Evolutionary conservation across 2,329 filamentous ascomycete species (phyloP).

Genomic region (Beauveria rudraprayagi): DNA sequence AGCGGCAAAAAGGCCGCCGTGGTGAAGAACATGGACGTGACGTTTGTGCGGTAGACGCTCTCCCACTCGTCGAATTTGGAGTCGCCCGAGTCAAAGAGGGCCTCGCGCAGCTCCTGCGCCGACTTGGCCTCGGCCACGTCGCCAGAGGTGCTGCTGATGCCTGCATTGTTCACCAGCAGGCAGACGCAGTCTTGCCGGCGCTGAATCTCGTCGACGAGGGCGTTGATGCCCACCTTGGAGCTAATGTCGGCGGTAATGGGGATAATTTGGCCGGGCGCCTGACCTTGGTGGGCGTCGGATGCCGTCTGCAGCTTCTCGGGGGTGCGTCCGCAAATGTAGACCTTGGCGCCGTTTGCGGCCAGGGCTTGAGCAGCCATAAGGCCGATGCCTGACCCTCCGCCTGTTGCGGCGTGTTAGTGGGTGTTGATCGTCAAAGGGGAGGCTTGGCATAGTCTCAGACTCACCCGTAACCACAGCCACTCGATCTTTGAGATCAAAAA

Average conservation of each 20-base stretch:
- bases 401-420: conserved; percentile 16
- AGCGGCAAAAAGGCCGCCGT: conserved; percentile 56
- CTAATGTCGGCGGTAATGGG: conserved; percentile 55
- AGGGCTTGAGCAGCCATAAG: conserved; percentile 62
- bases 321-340: conserved; percentile 62
- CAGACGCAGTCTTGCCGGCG: conserved; percentile 50
- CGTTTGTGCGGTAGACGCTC: conserved; percentile 66
- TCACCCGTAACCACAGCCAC: conserved; percentile 39
- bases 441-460: background rate
- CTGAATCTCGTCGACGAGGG: conserved; percentile 49
- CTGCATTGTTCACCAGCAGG: conserved; percentile 62
- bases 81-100: conserved; percentile 58
- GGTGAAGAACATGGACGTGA: conserved; percentile 59
- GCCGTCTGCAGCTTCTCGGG: conserved; percentile 54
- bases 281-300: conserved; percentile 48
- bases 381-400: conserved; percentile 55
- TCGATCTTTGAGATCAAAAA: conserved; percentile 35
- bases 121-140: conserved; percentile 34
- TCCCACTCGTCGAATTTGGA: conserved; percentile 60
- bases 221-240: conserved; percentile 49
- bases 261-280: conserved; percentile 46
- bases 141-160: conserved; percentile 48
- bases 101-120: conserved; percentile 45
- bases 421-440: background rate
- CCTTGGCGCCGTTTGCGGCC: conserved; percentile 57